Evolutionary conservation across 2,329 filamentous ascomycete species (phyloP), one percentile per base, ranked within the genome.

Genomic region (Fusarium phyllophilum): DNA sequence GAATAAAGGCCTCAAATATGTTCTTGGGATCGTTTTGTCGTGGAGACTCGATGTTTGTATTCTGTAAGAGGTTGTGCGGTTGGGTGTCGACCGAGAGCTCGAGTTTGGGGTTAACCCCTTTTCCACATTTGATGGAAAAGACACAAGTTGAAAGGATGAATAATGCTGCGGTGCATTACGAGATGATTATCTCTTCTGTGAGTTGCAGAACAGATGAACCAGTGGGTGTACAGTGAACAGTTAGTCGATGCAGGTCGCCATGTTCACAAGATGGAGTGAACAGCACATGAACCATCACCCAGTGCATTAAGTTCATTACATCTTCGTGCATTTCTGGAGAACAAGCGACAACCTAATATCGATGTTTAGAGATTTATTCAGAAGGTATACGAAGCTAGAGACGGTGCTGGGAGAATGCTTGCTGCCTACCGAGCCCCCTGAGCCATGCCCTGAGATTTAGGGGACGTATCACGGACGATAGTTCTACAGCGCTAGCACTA

Each of bases 161-260:
- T 9, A 13, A 34, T 31, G 22, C 18, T 38, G 17, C 12, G 11
- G 22, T 18, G 22, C 10, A 26, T 26, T 31, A 9, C 9, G 17
- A 22, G 7, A 38, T 14, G 17, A 22, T 18, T 5, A 9, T 38
- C 12, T 51, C 8, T 26, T 20, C 45, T 22, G 18, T 52, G 42
- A 20, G 6, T 39, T 41, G 36, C 12, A 55, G 24, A 55, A 31
- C 8, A 31, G n/a, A 33, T 13, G 22, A n/a, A n/a, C 46, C 13
- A n/a, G 45, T 29, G 29, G 15, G 22, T 68, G n/a, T 22, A 26
- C 44, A 31, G n/a, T 31, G 44, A 64, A 69, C 65, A 69, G 36
- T 29, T 20, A 57, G 39, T n/a, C 20, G 15, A 24, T 20, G 22
- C 20, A 14, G 31, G 38, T 38, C 9, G 20, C 24, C 24, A 34